Base-by-base conservation (phyloP, 768 basidiomycete species). In the Mrakia frigida region DNA sequence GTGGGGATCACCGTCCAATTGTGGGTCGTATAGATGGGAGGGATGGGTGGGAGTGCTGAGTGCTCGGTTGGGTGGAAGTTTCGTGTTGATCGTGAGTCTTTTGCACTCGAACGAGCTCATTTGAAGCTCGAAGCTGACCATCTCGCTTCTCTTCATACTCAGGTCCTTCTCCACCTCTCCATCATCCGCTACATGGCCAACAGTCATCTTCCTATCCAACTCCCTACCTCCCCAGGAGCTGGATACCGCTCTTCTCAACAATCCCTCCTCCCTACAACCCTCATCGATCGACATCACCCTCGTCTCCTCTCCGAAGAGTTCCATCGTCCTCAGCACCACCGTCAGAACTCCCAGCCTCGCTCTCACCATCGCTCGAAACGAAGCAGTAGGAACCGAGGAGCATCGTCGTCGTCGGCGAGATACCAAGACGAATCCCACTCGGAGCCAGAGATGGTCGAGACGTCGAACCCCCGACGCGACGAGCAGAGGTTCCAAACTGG, bases 31-130 rank as follows among this genome's bases (percentile, higher is more conserved):
- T 35, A 33, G 28, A 21, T 71, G 70, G 70, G 35, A 71, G 0
- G 70, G 70, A 6, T 71, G 70, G 70, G 46, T 71, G 21, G 70
- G 70, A 50, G 70, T 71, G 23, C 28, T 71, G n/a, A 52, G 70
- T 46, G 70, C 70, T 21, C 18, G 70, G 28, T 33, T 71, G 31
- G 70, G 16, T 3, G 70, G 70, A 7, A 71, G 50, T n/a, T 52
- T 71, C 31, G 21, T 71, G 14, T 23, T 71, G 28, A 43, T 71
- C 33, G 70, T 71, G 70, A 71, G 70, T 71, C 11, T 68, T 7
- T 43, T 39, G 16, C n/a, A n/a, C 25, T 21, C 21, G 13, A 35
- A 21, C 0, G 14, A 2, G 9, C 16, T 21, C 61, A 33, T 33
- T 63, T 10, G 9, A 35, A 35, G 11, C 35, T 65, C 16, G 37